These are phyloP conservation scores for Durusdinium trenchii DNA, from an alignment of 73 alveolate genomes.

Conservation along the genomic window DNA sequence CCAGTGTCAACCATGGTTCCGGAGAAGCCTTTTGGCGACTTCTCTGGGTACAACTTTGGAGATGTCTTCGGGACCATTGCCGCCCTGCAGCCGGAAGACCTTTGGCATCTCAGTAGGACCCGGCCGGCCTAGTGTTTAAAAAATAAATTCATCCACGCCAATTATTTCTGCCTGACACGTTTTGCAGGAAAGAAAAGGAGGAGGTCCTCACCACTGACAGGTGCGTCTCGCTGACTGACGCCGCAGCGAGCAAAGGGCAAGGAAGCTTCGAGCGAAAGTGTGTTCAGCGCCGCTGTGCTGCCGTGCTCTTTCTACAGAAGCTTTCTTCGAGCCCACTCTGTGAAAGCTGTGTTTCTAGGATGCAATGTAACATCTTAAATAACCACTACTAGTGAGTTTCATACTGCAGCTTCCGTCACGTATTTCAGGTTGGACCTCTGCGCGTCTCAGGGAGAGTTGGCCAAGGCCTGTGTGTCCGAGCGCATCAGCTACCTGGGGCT, in stretches of 20 bases:
- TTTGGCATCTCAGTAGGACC: not conserved
- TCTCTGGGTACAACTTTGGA: not conserved
- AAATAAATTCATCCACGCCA: not conserved
- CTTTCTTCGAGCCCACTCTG: not conserved
- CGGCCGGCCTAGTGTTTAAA: not conserved
- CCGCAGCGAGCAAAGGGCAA: not conserved
- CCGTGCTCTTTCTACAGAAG: not conserved
- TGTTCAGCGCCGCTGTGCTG: not conserved
- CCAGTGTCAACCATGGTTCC: not conserved
- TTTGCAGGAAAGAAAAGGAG: not conserved
- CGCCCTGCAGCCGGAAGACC: not conserved
- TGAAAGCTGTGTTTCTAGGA: not conserved
- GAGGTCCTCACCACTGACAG: conserved; percentile 15
- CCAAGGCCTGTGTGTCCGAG: not conserved
- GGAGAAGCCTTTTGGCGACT: not conserved
- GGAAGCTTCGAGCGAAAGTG: not conserved
- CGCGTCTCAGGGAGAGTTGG: not conserved
- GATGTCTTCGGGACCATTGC: not conserved
- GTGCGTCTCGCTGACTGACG: not conserved
- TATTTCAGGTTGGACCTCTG: not conserved
- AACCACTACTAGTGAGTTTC: not conserved
- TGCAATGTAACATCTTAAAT: not conserved
- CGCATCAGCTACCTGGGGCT: not conserved
- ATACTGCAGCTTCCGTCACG: not conserved
- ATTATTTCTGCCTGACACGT: not conserved